phyloP scores from a whole-genome alignment of 345 rosid species.

The Euphorbia tirucalli region DNA sequence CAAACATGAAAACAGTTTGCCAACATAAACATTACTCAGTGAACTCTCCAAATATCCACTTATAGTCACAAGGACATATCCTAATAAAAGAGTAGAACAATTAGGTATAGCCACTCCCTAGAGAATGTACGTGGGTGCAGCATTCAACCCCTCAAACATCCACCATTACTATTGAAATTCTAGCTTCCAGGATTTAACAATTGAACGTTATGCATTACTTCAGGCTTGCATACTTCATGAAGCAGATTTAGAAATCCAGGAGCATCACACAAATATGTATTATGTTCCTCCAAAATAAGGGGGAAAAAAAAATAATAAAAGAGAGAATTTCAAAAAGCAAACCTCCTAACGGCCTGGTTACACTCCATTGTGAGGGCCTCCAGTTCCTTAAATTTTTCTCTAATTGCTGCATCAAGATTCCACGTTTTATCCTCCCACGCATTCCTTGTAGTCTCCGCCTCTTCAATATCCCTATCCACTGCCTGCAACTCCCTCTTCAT shows the following conservation, averaged over 20 bases:
- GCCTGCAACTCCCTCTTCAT: constrained; percentile 89
- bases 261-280: not conserved
- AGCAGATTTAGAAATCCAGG: not conserved
- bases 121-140: not conserved
- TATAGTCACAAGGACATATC: not conserved
- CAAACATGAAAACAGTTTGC: not conserved
- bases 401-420: constrained; percentile 53
- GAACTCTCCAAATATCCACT: constrained; percentile 11
- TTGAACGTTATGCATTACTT: not conserved
- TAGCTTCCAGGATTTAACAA: not conserved
- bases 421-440: constrained; percentile 76
- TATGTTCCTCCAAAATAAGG: not conserved
- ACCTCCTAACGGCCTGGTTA: constrained; percentile 77
- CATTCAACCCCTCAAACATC: not conserved
- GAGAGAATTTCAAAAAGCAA: not conserved
- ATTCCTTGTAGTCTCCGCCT: constrained; percentile 61
- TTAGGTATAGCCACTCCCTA: not conserved
- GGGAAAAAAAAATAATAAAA: not conserved
- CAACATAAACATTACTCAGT: not conserved
- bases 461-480: constrained; percentile 74
- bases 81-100: not conserved
- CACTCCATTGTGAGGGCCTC: constrained; percentile 62
- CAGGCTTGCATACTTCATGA: not conserved
- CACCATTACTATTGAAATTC: not conserved
- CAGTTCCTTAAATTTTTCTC: constrained; percentile 63